Evolutionary conservation across 768 basidiomycete species (phyloP).

Genomic region (Russula sp.): DNA sequence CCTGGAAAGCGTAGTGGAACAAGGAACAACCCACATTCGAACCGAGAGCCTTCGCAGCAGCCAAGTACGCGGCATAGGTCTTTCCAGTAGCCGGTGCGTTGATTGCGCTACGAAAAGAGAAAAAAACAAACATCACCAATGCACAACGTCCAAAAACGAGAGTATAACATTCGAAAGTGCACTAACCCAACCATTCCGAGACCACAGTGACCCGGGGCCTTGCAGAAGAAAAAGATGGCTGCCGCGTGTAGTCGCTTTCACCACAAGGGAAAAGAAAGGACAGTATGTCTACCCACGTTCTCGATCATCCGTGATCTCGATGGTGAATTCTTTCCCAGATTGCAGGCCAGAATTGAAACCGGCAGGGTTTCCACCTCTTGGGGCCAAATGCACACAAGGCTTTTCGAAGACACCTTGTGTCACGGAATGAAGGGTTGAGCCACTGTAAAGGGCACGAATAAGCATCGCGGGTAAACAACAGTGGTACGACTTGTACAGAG

Average conservation of each 20-base stretch:
- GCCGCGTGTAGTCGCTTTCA: neutral
- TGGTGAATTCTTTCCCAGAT: constrained; percentile 41
- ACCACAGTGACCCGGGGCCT: constrained; percentile 47
- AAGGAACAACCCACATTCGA: constrained; percentile 35
- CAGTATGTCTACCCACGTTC: constrained; percentile 40
- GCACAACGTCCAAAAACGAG: neutral
- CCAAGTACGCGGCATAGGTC: constrained; percentile 42
- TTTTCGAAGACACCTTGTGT: constrained; percentile 35
- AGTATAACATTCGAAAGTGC: neutral
- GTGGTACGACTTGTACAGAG: constrained; percentile 36
- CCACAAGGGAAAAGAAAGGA: neutral
- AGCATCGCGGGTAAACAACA: neutral
- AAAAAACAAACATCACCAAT: neutral
- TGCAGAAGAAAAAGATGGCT: constrained; percentile 64
- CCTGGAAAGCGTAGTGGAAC: no score
- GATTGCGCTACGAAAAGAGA: constrained; percentile 40
- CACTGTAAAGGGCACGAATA: constrained; percentile 12
- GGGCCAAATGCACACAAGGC: constrained; percentile 43
- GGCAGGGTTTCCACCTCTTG: constrained; percentile 34
- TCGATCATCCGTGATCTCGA: constrained; percentile 48
- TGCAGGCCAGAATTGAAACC: constrained; percentile 58
- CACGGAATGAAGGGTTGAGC: constrained; percentile 34
- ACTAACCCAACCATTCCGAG: constrained; percentile 51
- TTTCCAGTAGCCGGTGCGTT: constrained; percentile 49
- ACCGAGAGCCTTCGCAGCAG: constrained; percentile 43